Percentiles rank a stretch among this genome's conserved stretches.
phyloP scores from a whole-genome alignment of 495 filamentous ascomycete genomes.

The Penicillium arizonense region DNA sequence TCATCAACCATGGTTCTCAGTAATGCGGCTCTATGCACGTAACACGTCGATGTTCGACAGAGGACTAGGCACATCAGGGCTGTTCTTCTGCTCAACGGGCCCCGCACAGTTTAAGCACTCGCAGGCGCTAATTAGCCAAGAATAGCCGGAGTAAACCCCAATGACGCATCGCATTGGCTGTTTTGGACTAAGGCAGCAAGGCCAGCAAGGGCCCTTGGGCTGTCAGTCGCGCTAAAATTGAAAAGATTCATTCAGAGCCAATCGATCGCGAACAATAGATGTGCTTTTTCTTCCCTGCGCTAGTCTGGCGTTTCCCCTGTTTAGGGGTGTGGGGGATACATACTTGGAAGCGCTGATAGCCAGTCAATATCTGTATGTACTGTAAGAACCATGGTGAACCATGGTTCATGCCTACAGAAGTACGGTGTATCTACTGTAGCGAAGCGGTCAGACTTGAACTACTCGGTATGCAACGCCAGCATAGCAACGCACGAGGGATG shows the following conservation, averaged over 20 bases:
- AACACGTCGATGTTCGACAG: conserved; percentile 9
- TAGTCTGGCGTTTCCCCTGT: neutral
- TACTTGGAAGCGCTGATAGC: neutral
- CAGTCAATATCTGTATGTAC: too few relatives aligned
- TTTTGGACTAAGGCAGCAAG: conserved; percentile 20
- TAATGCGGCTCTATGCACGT: conserved; percentile 20
- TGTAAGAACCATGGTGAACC: conserved; percentile 1
- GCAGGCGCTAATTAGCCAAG: too few relatives aligned
- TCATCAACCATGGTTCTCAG: conserved; percentile 21
- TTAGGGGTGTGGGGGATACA: neutral
- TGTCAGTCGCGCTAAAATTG: conserved; percentile 5
- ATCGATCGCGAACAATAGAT: conserved; percentile 14
- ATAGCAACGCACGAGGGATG: conserved; percentile 9
- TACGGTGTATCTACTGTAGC: too few relatives aligned
- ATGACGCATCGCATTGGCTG: neutral
- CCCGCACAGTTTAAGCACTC: conserved; percentile 3
- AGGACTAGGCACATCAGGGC: conserved; percentile 1
- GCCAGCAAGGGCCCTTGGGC: conserved; percentile 9
- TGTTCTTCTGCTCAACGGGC: conserved; percentile 2
- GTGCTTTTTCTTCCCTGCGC: neutral
- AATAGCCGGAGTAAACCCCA: too few relatives aligned
- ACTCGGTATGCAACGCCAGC: conserved; percentile 18
- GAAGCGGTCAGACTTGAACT: conserved; percentile 13
- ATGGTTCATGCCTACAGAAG: conserved; percentile 1
- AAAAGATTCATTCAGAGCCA: conserved; percentile 29